Base-by-base conservation (phyloP, 176 grass and related monocot species). In the Avena atlantica region DNA sequence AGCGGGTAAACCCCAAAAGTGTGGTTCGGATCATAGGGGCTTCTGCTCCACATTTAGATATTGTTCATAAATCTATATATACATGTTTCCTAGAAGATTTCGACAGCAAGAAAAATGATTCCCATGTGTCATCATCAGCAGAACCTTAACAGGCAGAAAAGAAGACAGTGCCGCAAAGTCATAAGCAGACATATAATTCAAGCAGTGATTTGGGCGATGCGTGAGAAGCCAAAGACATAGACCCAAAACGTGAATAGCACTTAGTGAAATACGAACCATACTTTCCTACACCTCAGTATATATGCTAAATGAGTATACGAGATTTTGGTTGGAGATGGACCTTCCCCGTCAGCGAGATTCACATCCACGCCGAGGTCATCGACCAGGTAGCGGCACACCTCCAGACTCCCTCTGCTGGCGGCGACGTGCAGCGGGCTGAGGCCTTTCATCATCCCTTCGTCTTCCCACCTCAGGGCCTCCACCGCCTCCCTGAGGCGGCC, bases 321-420 rank as follows among this genome's bases (percentile, higher is more conserved):
- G 31, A 34, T 34, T 34, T 64, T 5, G 61, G 61, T 24, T 4
- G 60, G 60, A 63, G 21, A 25, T 8, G 23, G 61, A 65, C 62
- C 62, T 65, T 65, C 12, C 1, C 12, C 62, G 23, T 65, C 62
- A 29, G 31, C 73, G 20, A 25, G 45, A 49, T 85, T 36, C 40
- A 84, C 82, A 50, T 61, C 70, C 8, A 84, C 82, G n/a, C 55
- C 37, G 13, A 84, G 21, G 15, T 10, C 82, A 37, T 62, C 53
- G 69, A 84, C 82, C 55, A 84, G 56, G 69, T 75, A 84, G 37
- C 70, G 8, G 42, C 82, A 84, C 15, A 84, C 70, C 56, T 63
- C 56, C 23, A 84, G 14, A 12, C 42, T 56, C 23, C 48, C 70
- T 37, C 24, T 6, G 56, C 16, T 8, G 14, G 70, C 70, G 56